Evolutionary conservation across 495 filamentous ascomycete genomes (phyloP), one percentile per base, ranked within the genome.

Genomic region (Letharia columbiana): DNA sequence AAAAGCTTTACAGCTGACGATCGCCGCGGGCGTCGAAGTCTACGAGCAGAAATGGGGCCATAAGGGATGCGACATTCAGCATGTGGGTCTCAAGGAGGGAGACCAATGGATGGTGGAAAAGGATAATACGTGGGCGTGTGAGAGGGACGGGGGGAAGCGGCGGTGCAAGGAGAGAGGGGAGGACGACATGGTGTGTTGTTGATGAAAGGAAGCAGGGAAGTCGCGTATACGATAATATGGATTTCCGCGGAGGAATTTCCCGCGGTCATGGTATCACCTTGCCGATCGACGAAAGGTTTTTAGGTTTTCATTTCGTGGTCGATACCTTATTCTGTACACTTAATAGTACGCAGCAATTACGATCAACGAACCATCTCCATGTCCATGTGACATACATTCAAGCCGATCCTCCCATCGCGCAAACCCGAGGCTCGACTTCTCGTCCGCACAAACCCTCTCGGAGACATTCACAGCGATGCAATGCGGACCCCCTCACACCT

Each of bases 31-130:
- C 0, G 71, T 76, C 61, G 73, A 74, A n/a, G 73, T 87, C 0
- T 84, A 77, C 66, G 77, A 76, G 2, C 75, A 79, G 64, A 87
- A 87, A 68, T 87, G 84, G 84, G 84, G 83, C 13, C 81, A 84
- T 67, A 69, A 74, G 8, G 78, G 80, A 37, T 87, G 84, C 69
- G 76, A 84, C 67, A 69, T 86, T 58, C 64, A 72, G 15, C 67
- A 66, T 1, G 75, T 74, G 15, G 78, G 77, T 3, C 61, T 80
- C 63, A 74, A 69, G 58, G 73, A 76, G 54, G 76, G 75, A 15
- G 83, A 86, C 71, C 79, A 80, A 64, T 86, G 83, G 83, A 59
- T n/a, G 65, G 60, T 69, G 68, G 63, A 68, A 47, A 70, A 79
- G 70, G 81, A 84, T 66, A 80, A 75, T 3, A 57, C 54, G 31